Percentiles rank a stretch among this genome's conserved stretches.
Conservation (phyloP, 2,329 filamentous ascomycete genomes). For the Aureobasidium sp. region DNA sequence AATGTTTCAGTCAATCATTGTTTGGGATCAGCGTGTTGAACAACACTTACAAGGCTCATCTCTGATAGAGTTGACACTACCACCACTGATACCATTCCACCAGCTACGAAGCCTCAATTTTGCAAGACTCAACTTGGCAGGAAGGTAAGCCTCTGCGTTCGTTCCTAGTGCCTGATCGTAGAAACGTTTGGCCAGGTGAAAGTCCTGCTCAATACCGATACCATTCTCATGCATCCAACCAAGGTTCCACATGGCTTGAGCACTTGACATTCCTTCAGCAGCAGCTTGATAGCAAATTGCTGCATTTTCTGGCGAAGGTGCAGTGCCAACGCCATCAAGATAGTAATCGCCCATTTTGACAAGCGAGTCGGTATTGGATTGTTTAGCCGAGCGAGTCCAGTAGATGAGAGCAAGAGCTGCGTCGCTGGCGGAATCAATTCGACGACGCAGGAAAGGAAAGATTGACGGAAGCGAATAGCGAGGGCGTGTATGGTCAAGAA, state of each 20-base stretch:
- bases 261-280: slow-evolving; percentile 83
- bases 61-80: slow-evolving; percentile 85
- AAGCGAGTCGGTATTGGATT: slow-evolving; percentile 85
- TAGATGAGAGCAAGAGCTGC: slow-evolving; percentile 72
- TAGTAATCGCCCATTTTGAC: slow-evolving; percentile 99
- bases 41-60: slow-evolving; percentile 53
- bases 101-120: slow-evolving; percentile 80
- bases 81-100: slow-evolving; percentile 89
- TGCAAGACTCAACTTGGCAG: slow-evolving; percentile 79
- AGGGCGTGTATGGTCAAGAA: slow-evolving; percentile 61
- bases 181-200: slow-evolving; percentile 91
- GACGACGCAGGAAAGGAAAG: slow-evolving; percentile 19
- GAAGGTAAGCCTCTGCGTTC: slow-evolving; percentile 85
- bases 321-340: slow-evolving; percentile 65
- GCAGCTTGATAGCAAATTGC: slow-evolving; percentile 88
- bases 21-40: no score
- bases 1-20: background rate
- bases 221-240: slow-evolving; percentile 99
- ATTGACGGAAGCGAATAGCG: slow-evolving; percentile 23
- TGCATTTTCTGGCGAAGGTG: slow-evolving; percentile 61
- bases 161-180: slow-evolving; percentile 90
- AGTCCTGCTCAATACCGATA: slow-evolving; percentile 85
- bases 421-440: slow-evolving; percentile 45
- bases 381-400: slow-evolving; percentile 90
- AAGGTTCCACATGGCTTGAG: slow-evolving; percentile 92